Conservation (phyloP, 768 basidiomycete species). For the Boletellus ananiceps region DNA sequence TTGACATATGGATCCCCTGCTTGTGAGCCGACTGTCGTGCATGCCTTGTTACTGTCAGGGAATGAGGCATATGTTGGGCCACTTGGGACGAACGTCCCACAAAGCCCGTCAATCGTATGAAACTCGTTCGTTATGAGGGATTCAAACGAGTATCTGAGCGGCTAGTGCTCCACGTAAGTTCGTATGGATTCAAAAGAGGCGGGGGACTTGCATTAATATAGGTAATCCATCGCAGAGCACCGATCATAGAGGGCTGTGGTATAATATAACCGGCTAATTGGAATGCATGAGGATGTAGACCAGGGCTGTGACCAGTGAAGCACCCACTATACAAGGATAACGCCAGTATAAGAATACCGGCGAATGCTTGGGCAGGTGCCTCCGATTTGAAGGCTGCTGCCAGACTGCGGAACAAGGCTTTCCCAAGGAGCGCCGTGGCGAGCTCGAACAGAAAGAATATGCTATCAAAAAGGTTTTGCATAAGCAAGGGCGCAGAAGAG, state of each 20-base stretch:
- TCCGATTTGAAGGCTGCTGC: conserved; percentile 56
- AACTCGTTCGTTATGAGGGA: conserved; percentile 79
- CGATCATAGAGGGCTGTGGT: conserved; percentile 60
- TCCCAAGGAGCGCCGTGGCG: conserved; percentile 59
- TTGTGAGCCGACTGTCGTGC: conserved; percentile 62
- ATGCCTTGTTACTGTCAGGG: conserved; percentile 64
- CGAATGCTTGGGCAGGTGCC: conserved; percentile 59
- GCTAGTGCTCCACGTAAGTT: conserved; percentile 26
- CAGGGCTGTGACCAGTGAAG: neutral
- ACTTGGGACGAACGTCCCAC: conserved; percentile 54
- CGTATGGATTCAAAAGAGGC: conserved; percentile 29
- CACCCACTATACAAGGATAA: conserved; percentile 46
- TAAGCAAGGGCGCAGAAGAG: conserved; percentile 8
- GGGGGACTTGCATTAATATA: conserved; percentile 48
- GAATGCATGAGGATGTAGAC: neutral
- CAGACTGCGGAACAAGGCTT: conserved; percentile 68
- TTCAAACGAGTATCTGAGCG: conserved; percentile 64
- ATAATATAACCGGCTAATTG: conserved; percentile 47
- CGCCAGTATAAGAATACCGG: conserved; percentile 47
- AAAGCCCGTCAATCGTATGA: conserved; percentile 57
- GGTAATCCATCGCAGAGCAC: conserved; percentile 63
- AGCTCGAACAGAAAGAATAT: conserved; percentile 57
- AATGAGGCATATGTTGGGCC: conserved; percentile 60
- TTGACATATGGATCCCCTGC: conserved; percentile 57
- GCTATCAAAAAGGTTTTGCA: conserved; percentile 29